Evolutionary conservation across 176 grass and related monocot species (phyloP), one percentile per base, ranked within the genome.

Genomic region (Miscanthus lutarioriparius): DNA sequence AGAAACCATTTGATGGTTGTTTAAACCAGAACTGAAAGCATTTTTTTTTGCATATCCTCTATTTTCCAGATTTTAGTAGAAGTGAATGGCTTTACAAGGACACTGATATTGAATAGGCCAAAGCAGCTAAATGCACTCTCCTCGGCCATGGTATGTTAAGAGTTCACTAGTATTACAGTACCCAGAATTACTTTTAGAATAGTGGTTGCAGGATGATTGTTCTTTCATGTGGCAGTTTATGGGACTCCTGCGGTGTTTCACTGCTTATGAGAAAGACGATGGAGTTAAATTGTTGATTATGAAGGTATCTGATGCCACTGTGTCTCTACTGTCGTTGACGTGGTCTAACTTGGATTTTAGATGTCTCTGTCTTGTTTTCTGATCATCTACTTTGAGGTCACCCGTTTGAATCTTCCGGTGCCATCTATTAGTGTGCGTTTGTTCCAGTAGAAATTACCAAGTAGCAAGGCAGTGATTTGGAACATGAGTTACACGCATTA

Each of bases 41-140:
- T n/a, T n/a, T n/a, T 80, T 63, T 40, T 4, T 41, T 37, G 1
- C 30, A 19, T 22, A 8, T 28, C 43, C 37, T 62, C 7, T 64
- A 28, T 77, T 91, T 90, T 27, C 35, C 76, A 96, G 96, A 83
- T 98, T 87, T 80, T 98, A 78, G 84, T 91, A 53, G 89, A 98
- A 91, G 78, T 72, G 87, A 87, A 90, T 87, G 96, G 91, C 22
- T 90, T 27, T 39, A 91, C 91, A 83, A 89, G 96, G 69, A 90
- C 89, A 71, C 78, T 98, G 76, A 84, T 91, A 40, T 51, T 98
- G 67, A 98, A 98, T 81, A 92, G 93, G 73, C 91, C 93, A 92
- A 92, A 39, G 67, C 96, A 94, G 81, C 77, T 98, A 51, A 96
- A 98, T 90, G 93, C 93, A 12, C 81, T 92, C 35, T 94, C 93